Base-by-base conservation (phyloP, 208 protist genomes). In the Jaenimonas drosophilae region DNA sequence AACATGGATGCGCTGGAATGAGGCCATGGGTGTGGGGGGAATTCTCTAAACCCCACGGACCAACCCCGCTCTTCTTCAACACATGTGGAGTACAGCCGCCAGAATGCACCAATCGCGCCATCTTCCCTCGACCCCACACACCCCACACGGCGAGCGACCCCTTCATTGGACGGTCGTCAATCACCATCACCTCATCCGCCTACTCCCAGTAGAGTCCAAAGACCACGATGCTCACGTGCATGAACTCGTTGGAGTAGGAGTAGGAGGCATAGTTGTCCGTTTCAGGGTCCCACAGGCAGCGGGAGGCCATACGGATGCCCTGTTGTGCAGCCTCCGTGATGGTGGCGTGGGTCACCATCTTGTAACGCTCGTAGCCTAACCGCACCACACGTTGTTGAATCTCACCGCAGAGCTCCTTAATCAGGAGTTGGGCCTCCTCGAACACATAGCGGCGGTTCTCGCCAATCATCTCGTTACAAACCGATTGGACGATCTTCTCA, bases 1-100 rank as follows among this genome's bases (percentile, higher is more conserved):
- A 98, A 98, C 66, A 99, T 99, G 70, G 98, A 98, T 70, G 99
- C 90, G 54, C 97, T 97, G 49, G 90, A 72, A 69, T 98, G 96
- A 56, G 98, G 16, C 16, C 14, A 20, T 6, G 37, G n/a, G n/a
- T n/a, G n/a, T n/a, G n/a, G n/a, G n/a, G n/a, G n/a, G n/a, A n/a
- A n/a, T n/a, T n/a, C n/a, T n/a, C n/a, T n/a, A n/a, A n/a, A n/a
- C n/a, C n/a, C n/a, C n/a, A n/a, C n/a, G n/a, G n/a, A n/a, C n/a
- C n/a, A n/a, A n/a, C n/a, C n/a, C n/a, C n/a, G n/a, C n/a, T n/a
- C n/a, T n/a, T n/a, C n/a, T n/a, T n/a, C n/a, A n/a, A n/a, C n/a
- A n/a, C n/a, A n/a, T n/a, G n/a, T n/a, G n/a, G n/a, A n/a, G n/a
- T n/a, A n/a, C n/a, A n/a, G n/a, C n/a, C n/a, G n/a, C n/a, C n/a